phyloP scores from a whole-genome alignment of 495 filamentous ascomycete species.

The Aspergillus carlsbadensis region DNA sequence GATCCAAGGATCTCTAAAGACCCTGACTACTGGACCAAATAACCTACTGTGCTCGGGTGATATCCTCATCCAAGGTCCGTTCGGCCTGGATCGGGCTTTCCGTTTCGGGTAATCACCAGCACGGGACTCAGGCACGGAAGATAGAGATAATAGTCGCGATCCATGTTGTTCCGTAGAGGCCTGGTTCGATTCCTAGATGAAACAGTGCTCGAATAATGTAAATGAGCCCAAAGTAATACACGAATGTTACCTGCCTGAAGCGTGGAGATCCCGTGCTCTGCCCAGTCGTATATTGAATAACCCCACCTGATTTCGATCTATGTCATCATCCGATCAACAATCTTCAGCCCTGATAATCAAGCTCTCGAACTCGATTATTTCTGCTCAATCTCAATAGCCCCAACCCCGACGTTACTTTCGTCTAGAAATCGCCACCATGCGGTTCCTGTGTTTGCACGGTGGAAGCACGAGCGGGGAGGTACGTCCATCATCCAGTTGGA shows the following conservation, averaged over 20 bases:
- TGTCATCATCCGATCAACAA: slow-evolving; percentile 3
- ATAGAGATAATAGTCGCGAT: too few species aligned
- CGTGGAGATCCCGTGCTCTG: slow-evolving; percentile 1
- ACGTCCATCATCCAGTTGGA: slow-evolving; percentile 24
- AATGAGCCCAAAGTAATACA: too few species aligned
- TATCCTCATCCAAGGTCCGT: too few species aligned
- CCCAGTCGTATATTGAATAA: not conserved
- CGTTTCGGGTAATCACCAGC: not conserved
- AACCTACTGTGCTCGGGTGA: not conserved
- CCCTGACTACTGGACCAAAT: too few species aligned
- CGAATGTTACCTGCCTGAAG: not conserved
- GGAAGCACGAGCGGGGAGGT: slow-evolving; percentile 6
- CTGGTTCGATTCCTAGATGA: not conserved
- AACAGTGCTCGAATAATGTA: not conserved
- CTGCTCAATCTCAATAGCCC: not conserved
- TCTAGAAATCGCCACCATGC: not conserved
- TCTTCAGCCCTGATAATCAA: not conserved
- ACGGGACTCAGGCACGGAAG: too few species aligned
- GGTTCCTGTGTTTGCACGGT: slow-evolving; percentile 5
- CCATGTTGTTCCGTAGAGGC: too few species aligned
- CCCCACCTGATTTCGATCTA: not conserved
- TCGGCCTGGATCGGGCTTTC: not conserved
- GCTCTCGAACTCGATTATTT: not conserved
- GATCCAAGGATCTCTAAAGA: too few species aligned
- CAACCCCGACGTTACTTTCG: not conserved